Percentiles rank a stretch among this genome's conserved stretches.
phyloP scores from a whole-genome alignment of 2,329 filamentous ascomycete genomes.

The Triangularia verruculosa region DNA sequence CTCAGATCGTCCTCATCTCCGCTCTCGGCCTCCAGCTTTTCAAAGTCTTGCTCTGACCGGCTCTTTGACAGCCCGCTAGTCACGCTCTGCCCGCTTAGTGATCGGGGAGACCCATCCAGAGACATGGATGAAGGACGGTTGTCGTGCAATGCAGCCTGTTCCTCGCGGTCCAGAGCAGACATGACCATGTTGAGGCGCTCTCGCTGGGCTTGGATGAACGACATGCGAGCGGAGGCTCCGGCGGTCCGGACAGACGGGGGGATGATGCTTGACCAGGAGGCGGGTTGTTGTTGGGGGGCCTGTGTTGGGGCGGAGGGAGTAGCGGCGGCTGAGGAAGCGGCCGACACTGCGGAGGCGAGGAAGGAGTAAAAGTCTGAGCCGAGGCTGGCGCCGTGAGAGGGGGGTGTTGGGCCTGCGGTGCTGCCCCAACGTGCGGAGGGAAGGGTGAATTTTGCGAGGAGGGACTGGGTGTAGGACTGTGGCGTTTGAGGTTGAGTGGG shows the following conservation, averaged over 20 bases:
- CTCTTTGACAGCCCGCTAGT: constrained; percentile 74
- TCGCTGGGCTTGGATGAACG: constrained; percentile 74
- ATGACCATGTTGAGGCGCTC: constrained; percentile 73
- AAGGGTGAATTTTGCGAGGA: constrained; percentile 84
- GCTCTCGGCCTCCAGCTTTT: constrained; percentile 78
- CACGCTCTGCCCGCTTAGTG: constrained; percentile 47
- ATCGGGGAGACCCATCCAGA: constrained; percentile 34
- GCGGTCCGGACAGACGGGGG: constrained; percentile 59
- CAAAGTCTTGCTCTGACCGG: constrained; percentile 83
- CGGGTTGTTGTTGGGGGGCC: constrained; percentile 33
- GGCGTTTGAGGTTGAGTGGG: constrained; percentile 39
- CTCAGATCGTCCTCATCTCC: constrained; percentile 51
- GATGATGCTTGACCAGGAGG: constrained; percentile 50
- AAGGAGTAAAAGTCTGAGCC: constrained; percentile 70
- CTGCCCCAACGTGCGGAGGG: constrained; percentile 62
- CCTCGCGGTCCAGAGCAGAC: constrained; percentile 73
- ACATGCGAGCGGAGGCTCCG: constrained; percentile 64
- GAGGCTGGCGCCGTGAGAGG: background rate
- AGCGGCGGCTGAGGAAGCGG: constrained; percentile 38
- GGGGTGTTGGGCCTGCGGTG: constrained; percentile 16
- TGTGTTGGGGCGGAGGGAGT: constrained; percentile 23
- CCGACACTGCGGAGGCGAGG: constrained; percentile 70
- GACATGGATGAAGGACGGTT: constrained; percentile 27
- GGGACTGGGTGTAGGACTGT: constrained; percentile 70
- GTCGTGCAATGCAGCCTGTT: constrained; percentile 49